Conservation (phyloP, 2,329 filamentous ascomycete genomes). For the Stachybotrys elegans region DNA sequence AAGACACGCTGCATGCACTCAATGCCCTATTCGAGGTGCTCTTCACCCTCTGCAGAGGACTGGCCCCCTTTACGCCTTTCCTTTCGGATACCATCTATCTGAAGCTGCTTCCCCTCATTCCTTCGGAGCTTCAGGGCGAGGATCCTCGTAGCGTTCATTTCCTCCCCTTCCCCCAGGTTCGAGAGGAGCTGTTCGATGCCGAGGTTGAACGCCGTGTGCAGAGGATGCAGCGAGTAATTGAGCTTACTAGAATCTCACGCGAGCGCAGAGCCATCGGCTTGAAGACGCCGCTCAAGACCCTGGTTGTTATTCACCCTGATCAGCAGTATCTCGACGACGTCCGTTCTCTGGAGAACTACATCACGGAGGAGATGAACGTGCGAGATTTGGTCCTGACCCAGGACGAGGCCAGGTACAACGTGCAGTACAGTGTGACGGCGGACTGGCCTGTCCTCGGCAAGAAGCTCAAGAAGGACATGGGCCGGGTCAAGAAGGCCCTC, state of each 20-base stretch:
- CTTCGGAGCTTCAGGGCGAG: constrained; percentile 59
- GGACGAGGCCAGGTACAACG: constrained; percentile 86
- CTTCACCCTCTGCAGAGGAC: constrained; percentile 78
- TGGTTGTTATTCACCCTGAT: constrained; percentile 84
- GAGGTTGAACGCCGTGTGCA: constrained; percentile 80
- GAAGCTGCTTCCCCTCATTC: constrained; percentile 76
- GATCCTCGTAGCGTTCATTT: constrained; percentile 90
- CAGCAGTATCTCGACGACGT: constrained; percentile 81
- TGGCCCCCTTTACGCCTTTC: constrained; percentile 95
- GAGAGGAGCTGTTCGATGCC: constrained; percentile 80
- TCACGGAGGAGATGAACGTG: constrained; percentile 88
- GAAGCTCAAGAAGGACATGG: constrained; percentile 94
- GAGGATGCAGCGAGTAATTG: constrained; percentile 94
- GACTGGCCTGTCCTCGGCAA: constrained; percentile 95
- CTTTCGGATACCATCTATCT: constrained; percentile 92
- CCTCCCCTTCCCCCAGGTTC: constrained; percentile 81
- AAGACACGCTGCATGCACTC: constrained; percentile 84
- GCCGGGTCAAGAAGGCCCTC: constrained; percentile 85
- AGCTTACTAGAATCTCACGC: constrained; percentile 78
- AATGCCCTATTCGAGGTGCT: constrained; percentile 94
- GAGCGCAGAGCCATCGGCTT: constrained; percentile 80
- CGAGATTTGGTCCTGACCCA: constrained; percentile 77
- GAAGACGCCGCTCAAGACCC: constrained; percentile 84
- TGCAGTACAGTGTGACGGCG: constrained; percentile 82
- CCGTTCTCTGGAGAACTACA: constrained; percentile 78